A percentile compares a stretch with the other conserved stretches of the same genome.
Evolutionary conservation across 257 asterid species (phyloP).

Genomic region (Schizonepeta tenuifolia): DNA sequence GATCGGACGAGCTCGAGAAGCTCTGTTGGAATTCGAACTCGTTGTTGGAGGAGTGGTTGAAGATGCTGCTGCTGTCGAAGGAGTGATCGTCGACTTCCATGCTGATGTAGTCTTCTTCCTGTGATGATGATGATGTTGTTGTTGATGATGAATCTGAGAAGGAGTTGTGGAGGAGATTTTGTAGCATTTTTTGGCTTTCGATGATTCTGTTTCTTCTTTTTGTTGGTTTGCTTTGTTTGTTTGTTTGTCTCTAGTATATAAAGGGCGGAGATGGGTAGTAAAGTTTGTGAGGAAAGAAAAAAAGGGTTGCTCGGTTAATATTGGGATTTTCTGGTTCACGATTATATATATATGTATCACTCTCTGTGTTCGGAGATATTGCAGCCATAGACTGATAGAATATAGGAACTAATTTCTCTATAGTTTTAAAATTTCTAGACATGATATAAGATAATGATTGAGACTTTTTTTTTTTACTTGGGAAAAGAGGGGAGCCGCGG

Average conservation of each 20-base stretch:
- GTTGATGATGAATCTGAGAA: slow-evolving; percentile 39
- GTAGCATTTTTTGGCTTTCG: slow-evolving; percentile 41
- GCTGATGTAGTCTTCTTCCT: slow-evolving; percentile 62
- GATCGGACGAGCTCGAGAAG: slow-evolving; percentile 60
- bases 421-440: too few relatives aligned
- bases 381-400: too few relatives aligned
- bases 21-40: slow-evolving; percentile 93
- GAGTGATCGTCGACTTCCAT: slow-evolving; percentile 63
- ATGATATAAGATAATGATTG: not conserved
- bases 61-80: slow-evolving; percentile 39
- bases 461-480: too few relatives aligned
- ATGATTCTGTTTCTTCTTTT: not conserved
- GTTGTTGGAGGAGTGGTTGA: slow-evolving; percentile 42
- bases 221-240: slow-evolving; percentile 12
- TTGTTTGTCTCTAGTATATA: slow-evolving; percentile 33
- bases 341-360: too few relatives aligned
- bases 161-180: slow-evolving; percentile 42
- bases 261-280: not conserved
- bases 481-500: too few relatives aligned
- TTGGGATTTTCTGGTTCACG: too few relatives aligned
- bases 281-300: not conserved
- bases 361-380: too few relatives aligned
- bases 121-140: slow-evolving; percentile 21
- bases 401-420: too few relatives aligned
- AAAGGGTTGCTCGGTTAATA: not conserved